A percentile compares a stretch with the other conserved stretches of the same genome.
These are phyloP conservation scores for Glycine latifolia DNA, from an alignment of 306 rosid genomes.

Conservation along the genomic window DNA sequence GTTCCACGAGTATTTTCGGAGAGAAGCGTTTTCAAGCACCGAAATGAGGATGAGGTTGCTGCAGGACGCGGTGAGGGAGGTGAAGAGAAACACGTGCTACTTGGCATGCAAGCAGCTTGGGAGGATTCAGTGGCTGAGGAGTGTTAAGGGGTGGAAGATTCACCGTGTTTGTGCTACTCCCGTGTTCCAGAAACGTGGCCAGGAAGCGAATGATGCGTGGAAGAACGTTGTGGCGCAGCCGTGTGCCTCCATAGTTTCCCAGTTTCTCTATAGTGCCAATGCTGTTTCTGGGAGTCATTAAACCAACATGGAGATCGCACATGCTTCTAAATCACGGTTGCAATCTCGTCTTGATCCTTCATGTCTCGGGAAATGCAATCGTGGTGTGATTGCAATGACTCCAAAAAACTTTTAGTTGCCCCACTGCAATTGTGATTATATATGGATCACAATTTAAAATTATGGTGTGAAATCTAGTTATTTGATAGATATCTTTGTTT, in stretches of 20 bases:
- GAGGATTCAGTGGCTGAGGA: conserved; percentile 58
- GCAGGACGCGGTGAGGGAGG: conserved; percentile 53
- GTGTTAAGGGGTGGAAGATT: conserved; percentile 61
- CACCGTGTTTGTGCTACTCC: conserved; percentile 65
- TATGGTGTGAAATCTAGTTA: too few relatives aligned
- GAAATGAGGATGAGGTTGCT: conserved; percentile 40
- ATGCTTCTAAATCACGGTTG: too few relatives aligned
- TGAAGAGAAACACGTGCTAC: conserved; percentile 60
- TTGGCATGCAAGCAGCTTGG: conserved; percentile 65
- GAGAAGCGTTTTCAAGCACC: conserved; percentile 33
- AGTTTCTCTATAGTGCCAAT: conserved; percentile 48
- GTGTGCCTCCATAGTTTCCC: conserved; percentile 47
- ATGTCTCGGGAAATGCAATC: too few relatives aligned
- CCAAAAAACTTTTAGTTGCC: too few relatives aligned
- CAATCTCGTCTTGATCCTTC: too few relatives aligned
- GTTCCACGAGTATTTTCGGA: conserved; percentile 62
- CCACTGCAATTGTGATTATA: too few relatives aligned
- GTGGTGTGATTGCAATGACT: too few relatives aligned
- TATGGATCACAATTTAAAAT: too few relatives aligned
- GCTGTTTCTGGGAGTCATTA: background rate
- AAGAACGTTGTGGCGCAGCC: conserved; percentile 57
- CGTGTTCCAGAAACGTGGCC: conserved; percentile 53
- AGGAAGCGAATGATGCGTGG: conserved; percentile 63
- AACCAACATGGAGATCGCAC: too few relatives aligned
- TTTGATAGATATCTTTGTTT: too few relatives aligned